A percentile compares a stretch with the other conserved stretches of the same genome.
These are phyloP conservation scores for Ajuga chamaepitys DNA, from an alignment of 257 asterid genomes.

Conservation along the genomic window DNA sequence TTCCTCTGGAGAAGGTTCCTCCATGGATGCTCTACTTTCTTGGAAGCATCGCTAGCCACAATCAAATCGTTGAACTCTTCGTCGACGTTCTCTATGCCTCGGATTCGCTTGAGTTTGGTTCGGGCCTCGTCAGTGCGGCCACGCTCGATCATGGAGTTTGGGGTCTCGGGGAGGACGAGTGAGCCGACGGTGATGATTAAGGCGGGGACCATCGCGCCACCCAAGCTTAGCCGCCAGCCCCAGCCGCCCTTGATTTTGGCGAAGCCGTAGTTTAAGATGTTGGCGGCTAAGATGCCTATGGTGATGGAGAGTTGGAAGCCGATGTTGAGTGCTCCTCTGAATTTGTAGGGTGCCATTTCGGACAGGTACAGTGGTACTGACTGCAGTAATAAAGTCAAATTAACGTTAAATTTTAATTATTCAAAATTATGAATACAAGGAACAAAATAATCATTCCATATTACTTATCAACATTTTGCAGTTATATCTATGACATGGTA, in stretches of 20 bases:
- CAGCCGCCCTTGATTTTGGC: constrained; percentile 48
- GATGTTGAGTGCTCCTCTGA: constrained; percentile 63
- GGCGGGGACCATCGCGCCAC: constrained; percentile 80
- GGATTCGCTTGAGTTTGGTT: constrained; percentile 35
- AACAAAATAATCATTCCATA: too few relatives aligned
- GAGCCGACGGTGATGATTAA: constrained; percentile 68
- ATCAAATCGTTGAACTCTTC: constrained; percentile 70
- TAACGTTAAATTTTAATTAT: too few relatives aligned
- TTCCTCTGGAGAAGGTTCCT: constrained; percentile 47
- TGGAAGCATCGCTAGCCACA: constrained; percentile 67
- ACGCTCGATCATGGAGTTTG: constrained; percentile 79
- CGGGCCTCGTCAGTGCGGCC: constrained; percentile 49
- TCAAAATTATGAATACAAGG: background rate
- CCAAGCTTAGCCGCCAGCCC: constrained; percentile 87
- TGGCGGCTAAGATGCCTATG: constrained; percentile 57
- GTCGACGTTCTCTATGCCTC: constrained; percentile 54
- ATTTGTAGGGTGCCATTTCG: constrained; percentile 65
- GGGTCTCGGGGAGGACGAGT: constrained; percentile 73
- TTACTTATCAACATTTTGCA: too few relatives aligned
- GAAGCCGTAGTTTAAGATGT: constrained; percentile 42
- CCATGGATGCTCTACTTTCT: constrained; percentile 63
- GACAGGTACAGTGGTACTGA: constrained; percentile 62
- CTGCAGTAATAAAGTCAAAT: constrained; percentile 28
- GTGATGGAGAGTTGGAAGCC: constrained; percentile 56
- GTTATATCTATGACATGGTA: too few relatives aligned